phyloP scores from a whole-genome alignment of 192 early-diverging fungal species.

The Umbelopsis isabellina region DNA sequence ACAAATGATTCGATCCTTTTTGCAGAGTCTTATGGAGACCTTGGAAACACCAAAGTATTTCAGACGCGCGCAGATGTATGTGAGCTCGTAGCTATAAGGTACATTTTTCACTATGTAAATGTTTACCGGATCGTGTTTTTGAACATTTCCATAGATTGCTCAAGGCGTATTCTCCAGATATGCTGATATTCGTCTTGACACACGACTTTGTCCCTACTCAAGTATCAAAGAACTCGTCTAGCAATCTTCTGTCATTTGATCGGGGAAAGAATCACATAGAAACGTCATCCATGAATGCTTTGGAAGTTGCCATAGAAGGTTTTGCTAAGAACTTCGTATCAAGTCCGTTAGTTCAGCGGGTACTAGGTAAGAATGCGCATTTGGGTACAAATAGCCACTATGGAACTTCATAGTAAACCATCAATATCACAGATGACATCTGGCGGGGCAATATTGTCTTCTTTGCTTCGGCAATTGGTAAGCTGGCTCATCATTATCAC shows the following conservation, averaged over 20 bases:
- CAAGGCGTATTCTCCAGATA: conserved; percentile 38
- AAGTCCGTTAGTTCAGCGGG: conserved; percentile 42
- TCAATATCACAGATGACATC: conserved; percentile 36
- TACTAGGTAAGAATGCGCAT: conserved; percentile 33
- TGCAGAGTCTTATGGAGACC: conserved; percentile 7
- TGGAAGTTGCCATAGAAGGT: conserved; percentile 47
- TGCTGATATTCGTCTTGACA: conserved; percentile 43
- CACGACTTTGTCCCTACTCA: conserved; percentile 43
- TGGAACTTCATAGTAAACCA: background rate
- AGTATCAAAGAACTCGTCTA: conserved; percentile 17
- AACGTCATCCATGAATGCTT: conserved; percentile 38
- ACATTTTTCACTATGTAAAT: background rate
- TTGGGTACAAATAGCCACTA: background rate
- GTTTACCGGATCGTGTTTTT: background rate
- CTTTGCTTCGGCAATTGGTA: conserved; percentile 43
- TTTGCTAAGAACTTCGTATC: conserved; percentile 45
- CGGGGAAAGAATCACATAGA: background rate
- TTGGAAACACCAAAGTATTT: conserved; percentile 16
- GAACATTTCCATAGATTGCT: conserved; percentile 28
- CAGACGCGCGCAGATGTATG: conserved; percentile 43
- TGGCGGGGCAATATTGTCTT: conserved; percentile 48
- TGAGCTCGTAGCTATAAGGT: conserved; percentile 50
- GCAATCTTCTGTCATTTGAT: background rate
- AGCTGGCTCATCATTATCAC: background rate
- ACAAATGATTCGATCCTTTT: background rate